Evolutionary conservation across 306 rosid genomes (phyloP).

Genomic region (Mimosa bimucronata): DNA sequence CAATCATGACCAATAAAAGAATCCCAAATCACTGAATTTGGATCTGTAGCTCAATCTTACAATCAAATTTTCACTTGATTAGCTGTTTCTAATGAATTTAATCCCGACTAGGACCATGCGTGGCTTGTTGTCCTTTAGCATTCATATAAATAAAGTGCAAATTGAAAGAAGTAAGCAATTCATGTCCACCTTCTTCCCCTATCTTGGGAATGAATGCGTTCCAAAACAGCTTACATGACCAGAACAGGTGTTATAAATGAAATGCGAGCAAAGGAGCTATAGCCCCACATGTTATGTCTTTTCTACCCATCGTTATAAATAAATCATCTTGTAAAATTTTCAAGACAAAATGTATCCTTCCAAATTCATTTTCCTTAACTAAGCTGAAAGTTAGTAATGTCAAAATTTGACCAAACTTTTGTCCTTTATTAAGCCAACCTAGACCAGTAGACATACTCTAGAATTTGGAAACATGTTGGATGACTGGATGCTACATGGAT

Average conservation of each 20-base stretch:
- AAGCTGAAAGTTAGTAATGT: neutral
- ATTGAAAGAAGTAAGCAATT: constrained; percentile 4
- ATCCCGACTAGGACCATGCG: constrained; percentile 16
- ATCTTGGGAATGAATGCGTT: constrained; percentile 9
- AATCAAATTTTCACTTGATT: constrained; percentile 8
- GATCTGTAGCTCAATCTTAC: constrained; percentile 2
- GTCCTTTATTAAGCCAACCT: constrained; percentile 7
- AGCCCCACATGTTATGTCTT: neutral
- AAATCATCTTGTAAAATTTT: constrained; percentile 3
- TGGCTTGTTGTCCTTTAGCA: neutral
- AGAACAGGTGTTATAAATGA: constrained; percentile 7
- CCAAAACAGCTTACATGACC: neutral
- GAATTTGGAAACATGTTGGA: constrained; percentile 14
- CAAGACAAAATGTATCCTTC: neutral
- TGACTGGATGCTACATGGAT: constrained; percentile 3
- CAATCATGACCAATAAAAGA: constrained; percentile 1
- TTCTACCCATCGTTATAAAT: constrained; percentile 1
- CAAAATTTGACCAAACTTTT: neutral
- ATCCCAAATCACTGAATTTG: constrained; percentile 16
- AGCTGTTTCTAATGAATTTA: neutral
- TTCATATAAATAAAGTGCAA: neutral
- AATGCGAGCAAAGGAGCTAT: neutral
- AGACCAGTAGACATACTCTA: no score
- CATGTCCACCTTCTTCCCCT: constrained; percentile 13
- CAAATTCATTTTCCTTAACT: constrained; percentile 18